These are phyloP conservation scores for Leccinellum rugosiceps DNA, from an alignment of 768 basidiomycete genomes.

Conservation along the genomic window DNA sequence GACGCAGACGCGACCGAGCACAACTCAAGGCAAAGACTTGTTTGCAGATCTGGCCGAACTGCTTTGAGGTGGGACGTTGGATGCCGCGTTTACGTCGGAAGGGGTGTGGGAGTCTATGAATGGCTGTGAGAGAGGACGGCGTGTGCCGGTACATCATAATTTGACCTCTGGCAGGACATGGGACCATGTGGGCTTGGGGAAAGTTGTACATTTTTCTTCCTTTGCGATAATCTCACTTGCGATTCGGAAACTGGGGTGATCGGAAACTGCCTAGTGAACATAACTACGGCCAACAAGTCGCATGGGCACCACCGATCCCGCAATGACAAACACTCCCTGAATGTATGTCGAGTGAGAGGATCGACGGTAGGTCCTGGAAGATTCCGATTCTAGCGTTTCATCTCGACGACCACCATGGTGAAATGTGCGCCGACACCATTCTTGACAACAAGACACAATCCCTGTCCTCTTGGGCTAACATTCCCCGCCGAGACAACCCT, in stretches of 20 bases:
- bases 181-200: background rate
- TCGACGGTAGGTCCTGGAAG: no score
- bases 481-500: no score
- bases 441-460: no score
- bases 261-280: background rate
- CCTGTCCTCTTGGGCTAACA: no score
- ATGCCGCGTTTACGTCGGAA: background rate
- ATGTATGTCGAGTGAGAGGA: no score
- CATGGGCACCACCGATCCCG: background rate
- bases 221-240: slow-evolving; percentile 9
- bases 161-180: background rate
- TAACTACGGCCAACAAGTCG: background rate
- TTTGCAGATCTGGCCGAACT: slow-evolving; percentile 82
- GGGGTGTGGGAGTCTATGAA: background rate
- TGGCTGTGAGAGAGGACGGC: no score
- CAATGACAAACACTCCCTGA: background rate
- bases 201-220: slow-evolving; percentile 7
- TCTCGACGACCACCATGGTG: no score
- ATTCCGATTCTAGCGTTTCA: no score
- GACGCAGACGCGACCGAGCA: slow-evolving; percentile 20
- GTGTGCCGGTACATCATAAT: background rate
- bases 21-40: slow-evolving; percentile 62
- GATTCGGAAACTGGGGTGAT: background rate
- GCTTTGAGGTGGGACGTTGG: slow-evolving; percentile 41
- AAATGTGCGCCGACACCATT: no score